These are phyloP conservation scores for Schizophyllum commune DNA, from an alignment of 1,284 basidiomycete genomes.

Conservation along the genomic window DNA sequence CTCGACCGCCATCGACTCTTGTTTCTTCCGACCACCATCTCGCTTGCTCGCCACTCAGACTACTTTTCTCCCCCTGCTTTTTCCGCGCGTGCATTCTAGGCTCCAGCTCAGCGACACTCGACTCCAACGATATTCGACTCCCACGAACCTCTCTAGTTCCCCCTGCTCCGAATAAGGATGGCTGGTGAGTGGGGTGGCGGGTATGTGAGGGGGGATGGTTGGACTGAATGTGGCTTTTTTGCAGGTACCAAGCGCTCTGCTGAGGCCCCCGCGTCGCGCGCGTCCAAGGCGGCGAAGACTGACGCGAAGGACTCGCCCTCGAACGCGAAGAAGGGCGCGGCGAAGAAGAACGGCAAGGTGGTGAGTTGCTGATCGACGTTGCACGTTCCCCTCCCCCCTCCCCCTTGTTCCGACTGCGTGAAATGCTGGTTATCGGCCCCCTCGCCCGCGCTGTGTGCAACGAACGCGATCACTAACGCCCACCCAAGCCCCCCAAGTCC, in stretches of 20 bases:
- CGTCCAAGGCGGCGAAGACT: conserved; percentile 43
- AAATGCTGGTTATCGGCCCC: too few relatives aligned
- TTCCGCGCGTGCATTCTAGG: background rate
- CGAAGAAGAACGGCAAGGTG: conserved; percentile 32
- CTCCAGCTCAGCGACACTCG: background rate
- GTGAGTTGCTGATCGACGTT: conserved; percentile 10
- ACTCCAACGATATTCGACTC: background rate
- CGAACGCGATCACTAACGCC: too few relatives aligned
- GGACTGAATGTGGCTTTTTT: background rate
- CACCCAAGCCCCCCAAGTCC: conserved; percentile 7
- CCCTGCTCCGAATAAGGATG: background rate
- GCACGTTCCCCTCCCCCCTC: conserved; percentile 9
- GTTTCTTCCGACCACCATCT: background rate
- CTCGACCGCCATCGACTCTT: background rate
- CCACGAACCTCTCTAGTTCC: background rate
- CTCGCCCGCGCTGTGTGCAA: too few relatives aligned
- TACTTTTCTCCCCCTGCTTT: background rate
- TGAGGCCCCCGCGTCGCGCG: conserved; percentile 32
- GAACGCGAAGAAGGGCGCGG: conserved; percentile 30
- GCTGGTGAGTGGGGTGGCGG: background rate
- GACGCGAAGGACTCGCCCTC: conserved; percentile 20
- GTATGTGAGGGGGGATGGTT: background rate
- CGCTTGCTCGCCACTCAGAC: too few relatives aligned
- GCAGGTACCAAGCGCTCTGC: conserved; percentile 41
- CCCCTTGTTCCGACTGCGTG: too few relatives aligned